Base-by-base conservation (phyloP, 306 rosid genomes). In the Cicer judaicum region DNA sequence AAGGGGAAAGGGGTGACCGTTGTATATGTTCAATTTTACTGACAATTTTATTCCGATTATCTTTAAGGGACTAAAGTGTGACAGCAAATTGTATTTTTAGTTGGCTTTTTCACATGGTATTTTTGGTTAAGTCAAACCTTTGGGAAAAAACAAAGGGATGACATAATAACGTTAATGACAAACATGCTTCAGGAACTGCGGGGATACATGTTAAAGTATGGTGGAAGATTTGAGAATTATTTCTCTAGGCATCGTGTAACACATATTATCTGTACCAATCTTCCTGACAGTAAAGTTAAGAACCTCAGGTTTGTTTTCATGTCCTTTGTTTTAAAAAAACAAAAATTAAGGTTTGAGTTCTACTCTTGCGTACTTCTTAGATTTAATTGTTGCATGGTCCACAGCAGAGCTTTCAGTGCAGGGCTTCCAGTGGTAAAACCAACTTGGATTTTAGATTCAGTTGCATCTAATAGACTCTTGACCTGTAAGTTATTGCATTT, bases 371-470 rank as follows among this genome's bases (percentile, higher is more conserved):
- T 8, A 12, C 52, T 2, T 5, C 61, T 34, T 80, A 10, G 48
- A 65, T 88, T 55, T 72, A 55, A 14, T 53, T 48, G 16, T 80
- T 81, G 66, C 61, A 74, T 65, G 77, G 24, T 79, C 53, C 64
- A 54, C 72, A 81, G 24, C 86, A 93, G 98, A 85, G 84, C 91
- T 79, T 93, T 93, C 84, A 93, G 97, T 38, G 84, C 89, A 56
- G 98, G 97, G 52, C 88, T 93, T 24, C 98, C 98, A 0, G 89
- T 93, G 19, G 97, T 93, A 64, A 93, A 91, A 81, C 98, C 98
- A 55, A 63, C 86, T 38, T 93, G 98, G 98, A 79, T 93, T 78
- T 86, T 91, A 72, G 96, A 93, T 73, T 93, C 98, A 7, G 84
- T 91, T 81, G 85, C 92, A 52, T 88, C 96, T 39, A 85, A 85